Base-by-base conservation (phyloP, 1,139 yeast genomes). In the Saccharomyces hybrid region DNA sequence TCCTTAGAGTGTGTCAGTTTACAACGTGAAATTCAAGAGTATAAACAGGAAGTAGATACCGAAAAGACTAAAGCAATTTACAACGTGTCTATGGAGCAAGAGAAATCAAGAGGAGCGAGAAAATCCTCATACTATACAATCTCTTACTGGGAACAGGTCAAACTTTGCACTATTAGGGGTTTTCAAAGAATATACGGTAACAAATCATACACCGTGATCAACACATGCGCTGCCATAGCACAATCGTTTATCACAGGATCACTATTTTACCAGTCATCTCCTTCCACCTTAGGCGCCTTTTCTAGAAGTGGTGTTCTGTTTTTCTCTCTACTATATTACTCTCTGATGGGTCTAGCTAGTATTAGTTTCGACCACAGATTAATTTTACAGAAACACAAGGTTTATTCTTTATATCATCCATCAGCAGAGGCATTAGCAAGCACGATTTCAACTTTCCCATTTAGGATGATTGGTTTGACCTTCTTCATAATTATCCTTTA, bases 301-400 rank as follows among this genome's bases (percentile, higher is more conserved):
- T 76, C 84, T 9, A 74, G 84, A 66, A 82, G 84, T 61, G 85
- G 84, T 72, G 73, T 76, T 48, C 66, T 81, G 29, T 81, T 80
- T 68, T 81, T 81, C 62, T 68, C 79, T 48, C 69, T 79, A 27
- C 71, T 82, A 58, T 81, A 77, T 66, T 79, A 78, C 70, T 75
- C 82, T 12, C 71, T 82, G 61, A 76, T 80, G 75, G 78, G 82
- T 50, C 64, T 82, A 54, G 83, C 85, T 16, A 82, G 80, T 61
- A 74, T 82, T 51, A 69, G 81, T 24, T 81, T 80, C 58, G 73
- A 72, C 9, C 75, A 75, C 53, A 75, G 84, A 65, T 80, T 81
- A 47, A 79, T 82, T 54, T 64, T 81, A 55, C 74, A 75, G 67
- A 82, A 82, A 61, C 87, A 82, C 59, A 77, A 76, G 58, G 76